These are phyloP conservation scores for Pulveroboletus sp. DNA, from an alignment of 768 basidiomycete species.

Conservation along the genomic window DNA sequence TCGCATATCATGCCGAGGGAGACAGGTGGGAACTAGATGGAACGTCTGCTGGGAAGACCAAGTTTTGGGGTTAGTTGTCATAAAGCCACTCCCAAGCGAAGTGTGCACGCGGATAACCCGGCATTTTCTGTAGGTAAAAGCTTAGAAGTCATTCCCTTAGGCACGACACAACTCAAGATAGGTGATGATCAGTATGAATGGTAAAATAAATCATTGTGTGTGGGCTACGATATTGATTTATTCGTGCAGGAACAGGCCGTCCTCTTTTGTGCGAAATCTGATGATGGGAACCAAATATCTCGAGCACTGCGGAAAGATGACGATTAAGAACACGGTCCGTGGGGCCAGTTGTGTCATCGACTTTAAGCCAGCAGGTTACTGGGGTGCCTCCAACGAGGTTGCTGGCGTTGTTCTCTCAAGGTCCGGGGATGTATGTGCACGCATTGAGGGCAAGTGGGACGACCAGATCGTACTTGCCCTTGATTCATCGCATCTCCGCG, in stretches of 20 bases:
- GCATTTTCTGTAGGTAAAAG: slow-evolving; percentile 61
- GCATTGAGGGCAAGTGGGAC: slow-evolving; percentile 89
- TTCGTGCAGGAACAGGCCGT: slow-evolving; percentile 68
- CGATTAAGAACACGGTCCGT: slow-evolving; percentile 57
- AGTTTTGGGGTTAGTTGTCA: slow-evolving; percentile 75
- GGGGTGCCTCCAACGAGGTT: slow-evolving; percentile 73
- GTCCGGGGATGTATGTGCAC: slow-evolving; percentile 50
- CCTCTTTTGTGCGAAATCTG: slow-evolving; percentile 83
- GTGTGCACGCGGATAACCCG: slow-evolving; percentile 17
- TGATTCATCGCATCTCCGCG: slow-evolving; percentile 61
- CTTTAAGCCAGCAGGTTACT: slow-evolving; percentile 83
- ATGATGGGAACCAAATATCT: slow-evolving; percentile 90
- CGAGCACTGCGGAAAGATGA: slow-evolving; percentile 79
- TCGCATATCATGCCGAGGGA: slow-evolving; percentile 84
- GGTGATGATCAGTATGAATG: slow-evolving; percentile 67
- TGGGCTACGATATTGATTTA: neutral
- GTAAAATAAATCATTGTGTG: slow-evolving; percentile 34
- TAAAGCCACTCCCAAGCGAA: slow-evolving; percentile 4
- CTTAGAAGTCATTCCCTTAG: slow-evolving; percentile 79
- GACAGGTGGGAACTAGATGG: slow-evolving; percentile 69
- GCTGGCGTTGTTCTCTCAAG: slow-evolving; percentile 53
- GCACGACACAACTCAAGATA: slow-evolving; percentile 62
- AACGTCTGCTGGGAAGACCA: slow-evolving; percentile 79
- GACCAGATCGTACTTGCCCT: slow-evolving; percentile 69
- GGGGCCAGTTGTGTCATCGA: slow-evolving; percentile 64